phyloP scores from a whole-genome alignment of 805 yeast genomes.

The Ogataea haglerorum region DNA sequence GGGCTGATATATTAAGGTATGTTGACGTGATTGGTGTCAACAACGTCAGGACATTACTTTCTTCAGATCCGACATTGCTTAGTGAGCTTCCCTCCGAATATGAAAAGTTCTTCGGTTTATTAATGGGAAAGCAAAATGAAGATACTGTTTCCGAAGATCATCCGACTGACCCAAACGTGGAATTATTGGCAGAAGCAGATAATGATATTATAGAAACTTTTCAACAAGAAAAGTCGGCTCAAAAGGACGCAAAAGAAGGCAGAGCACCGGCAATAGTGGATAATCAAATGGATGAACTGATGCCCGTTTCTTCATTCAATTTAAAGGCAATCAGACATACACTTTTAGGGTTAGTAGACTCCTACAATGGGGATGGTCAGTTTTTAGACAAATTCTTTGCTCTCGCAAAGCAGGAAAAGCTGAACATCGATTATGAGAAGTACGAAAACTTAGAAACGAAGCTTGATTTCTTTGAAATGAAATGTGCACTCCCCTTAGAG shows the following conservation, averaged over 20 bases:
- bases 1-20: constrained; percentile 37
- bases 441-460: constrained; percentile 9
- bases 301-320: constrained; percentile 73
- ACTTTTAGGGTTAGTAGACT: constrained; percentile 46
- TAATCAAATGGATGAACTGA: constrained; percentile 51
- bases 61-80: constrained; percentile 21
- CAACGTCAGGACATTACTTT: constrained; percentile 38
- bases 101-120: constrained; percentile 21
- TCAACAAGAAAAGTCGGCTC: background rate
- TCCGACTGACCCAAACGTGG: background rate
- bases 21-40: constrained; percentile 46
- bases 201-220: background rate
- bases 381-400: constrained; percentile 21
- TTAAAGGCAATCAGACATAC: constrained; percentile 77
- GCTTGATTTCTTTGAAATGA: constrained; percentile 63
- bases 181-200: background rate
- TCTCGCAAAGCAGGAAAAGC: constrained; percentile 20
- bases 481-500: constrained; percentile 46
- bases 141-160: background rate
- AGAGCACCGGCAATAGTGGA: constrained; percentile 40
- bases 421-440: constrained; percentile 21
- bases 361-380: constrained; percentile 23
- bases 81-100: constrained; percentile 27
- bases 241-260: background rate
- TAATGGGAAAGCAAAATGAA: background rate